Evolutionary conservation across 2,329 filamentous ascomycete species (phyloP).

Genomic region (Onygena corvina): DNA sequence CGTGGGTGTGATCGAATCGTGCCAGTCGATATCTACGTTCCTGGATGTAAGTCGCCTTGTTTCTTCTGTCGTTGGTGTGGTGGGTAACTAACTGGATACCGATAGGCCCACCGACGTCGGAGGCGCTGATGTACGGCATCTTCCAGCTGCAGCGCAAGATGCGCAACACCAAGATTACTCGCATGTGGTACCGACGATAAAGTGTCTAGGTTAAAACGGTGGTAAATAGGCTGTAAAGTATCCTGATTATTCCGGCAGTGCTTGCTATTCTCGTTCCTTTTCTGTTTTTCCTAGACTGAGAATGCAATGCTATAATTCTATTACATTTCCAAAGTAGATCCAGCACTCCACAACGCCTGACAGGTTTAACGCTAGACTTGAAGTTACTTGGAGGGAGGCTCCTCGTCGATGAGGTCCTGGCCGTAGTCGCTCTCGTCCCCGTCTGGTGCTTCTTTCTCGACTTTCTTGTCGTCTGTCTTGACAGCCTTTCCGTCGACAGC

Average conservation of each 20-base stretch:
- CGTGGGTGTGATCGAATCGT: conserved; percentile 68
- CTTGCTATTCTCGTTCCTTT: neutral
- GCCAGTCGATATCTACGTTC: conserved; percentile 77
- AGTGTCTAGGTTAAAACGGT: neutral
- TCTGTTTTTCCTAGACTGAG: neutral
- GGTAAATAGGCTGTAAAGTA: too few species aligned
- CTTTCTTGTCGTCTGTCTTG: neutral
- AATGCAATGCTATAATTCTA: too few species aligned
- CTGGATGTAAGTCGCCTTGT: conserved; percentile 51
- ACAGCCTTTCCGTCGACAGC: neutral
- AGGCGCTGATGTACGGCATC: conserved; percentile 52
- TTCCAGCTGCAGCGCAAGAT: conserved; percentile 75
- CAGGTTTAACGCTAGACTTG: too few species aligned
- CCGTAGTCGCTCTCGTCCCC: neutral
- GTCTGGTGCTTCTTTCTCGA: neutral
- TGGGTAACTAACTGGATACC: conserved; percentile 32
- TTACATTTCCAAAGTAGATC: too few species aligned
- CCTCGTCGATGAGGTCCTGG: neutral
- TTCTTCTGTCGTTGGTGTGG: neutral
- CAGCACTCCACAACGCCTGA: too few species aligned
- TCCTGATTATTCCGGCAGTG: neutral
- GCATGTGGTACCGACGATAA: conserved; percentile 47
- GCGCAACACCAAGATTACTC: conserved; percentile 45
- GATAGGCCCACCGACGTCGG: conserved; percentile 41
- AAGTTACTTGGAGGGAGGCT: neutral